A percentile compares a stretch with the other conserved stretches of the same genome.
Evolutionary conservation across 2,329 filamentous ascomycete genomes (phyloP).

Genomic region (Penicillium crustosum): DNA sequence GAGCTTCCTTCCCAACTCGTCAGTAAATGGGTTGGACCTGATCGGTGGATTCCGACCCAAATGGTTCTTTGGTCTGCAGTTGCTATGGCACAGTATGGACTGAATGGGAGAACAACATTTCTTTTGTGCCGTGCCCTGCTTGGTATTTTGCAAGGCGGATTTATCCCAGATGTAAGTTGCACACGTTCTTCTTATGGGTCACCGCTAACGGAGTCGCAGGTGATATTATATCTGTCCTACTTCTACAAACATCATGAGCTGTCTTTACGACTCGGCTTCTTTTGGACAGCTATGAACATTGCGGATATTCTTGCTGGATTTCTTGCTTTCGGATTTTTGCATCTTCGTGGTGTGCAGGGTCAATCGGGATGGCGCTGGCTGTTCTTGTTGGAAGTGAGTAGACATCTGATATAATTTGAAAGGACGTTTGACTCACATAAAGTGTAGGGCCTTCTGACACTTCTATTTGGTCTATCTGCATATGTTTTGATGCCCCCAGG

Average conservation of each 20-base stretch:
- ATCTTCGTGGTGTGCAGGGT: conserved; percentile 34
- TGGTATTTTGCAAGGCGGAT: conserved; percentile 50
- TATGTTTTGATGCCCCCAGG: conserved; percentile 58
- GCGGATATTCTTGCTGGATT: conserved; percentile 45
- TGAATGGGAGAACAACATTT: conserved; percentile 42
- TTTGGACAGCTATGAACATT: conserved; percentile 38
- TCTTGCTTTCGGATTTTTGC: conserved; percentile 43
- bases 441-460: conserved; percentile 29
- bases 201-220: not conserved
- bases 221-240: conserved; percentile 61
- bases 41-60: conserved; percentile 56
- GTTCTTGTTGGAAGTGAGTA: conserved; percentile 35
- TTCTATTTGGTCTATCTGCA: conserved; percentile 27
- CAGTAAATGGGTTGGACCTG: conserved; percentile 54
- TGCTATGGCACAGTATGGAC: conserved; percentile 46
- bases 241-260: conserved; percentile 69
- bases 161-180: conserved; percentile 57
- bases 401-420: not conserved
- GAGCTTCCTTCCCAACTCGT: conserved; percentile 60
- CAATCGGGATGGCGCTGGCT: conserved; percentile 39
- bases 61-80: conserved; percentile 54
- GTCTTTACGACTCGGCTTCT: conserved; percentile 46
- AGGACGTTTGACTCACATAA: conserved; percentile 17
- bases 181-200: too few relatives aligned
- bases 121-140: conserved; percentile 43